Evolutionary conservation across 352 stramenopile genomes (phyloP), one percentile per base, ranked within the genome.

Genomic region (Pythium angustatum): DNA sequence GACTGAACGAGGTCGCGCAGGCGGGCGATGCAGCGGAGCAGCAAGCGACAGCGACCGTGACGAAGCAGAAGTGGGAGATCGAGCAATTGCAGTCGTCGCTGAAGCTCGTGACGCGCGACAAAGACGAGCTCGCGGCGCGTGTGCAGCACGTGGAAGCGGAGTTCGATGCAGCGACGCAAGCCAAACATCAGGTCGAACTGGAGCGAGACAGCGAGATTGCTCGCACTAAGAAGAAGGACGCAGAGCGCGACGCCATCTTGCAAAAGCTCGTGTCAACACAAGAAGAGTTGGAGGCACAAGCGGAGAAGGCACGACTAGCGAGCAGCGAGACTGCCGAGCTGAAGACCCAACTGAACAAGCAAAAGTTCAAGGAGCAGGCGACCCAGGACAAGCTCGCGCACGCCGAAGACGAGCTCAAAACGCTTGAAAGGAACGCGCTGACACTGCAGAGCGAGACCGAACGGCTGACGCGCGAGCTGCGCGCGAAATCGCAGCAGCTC

Each of bases 31-130:
- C 60, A 6, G 66, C 50, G 1, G 60, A 67, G 21, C 50, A 67
- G 33, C 49, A 64, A 26, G 58, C 53, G 1, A 30, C 17, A 8
- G 48, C 63, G 31, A 62, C 64, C 6, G 27, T 73, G 3, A 67
- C 60, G 5, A 75, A 78, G 41, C 75, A 76, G 28, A 81, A 78
- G 30, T 71, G 76, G 62, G 81, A 90, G 55, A 70, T 78, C 7
- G 78, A 87, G 47, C 74, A 85, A 41, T 66, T 87, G 2, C 69
- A 76, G 27, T 69, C 62, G 12, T 74, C 57, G 27, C 59, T 78
- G 12, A 76, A 75, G 36, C 58, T 71, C 12, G 47, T 69, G 21
- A 71, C 75, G 38, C 59, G 58, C 31, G 78, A 87, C 24, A 88
- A 84, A 60, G 53, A 68, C 2, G 63, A 78, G 12, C 48, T 85